Evolutionary conservation across 805 yeast genomes (phyloP), one percentile per base, ranked within the genome.

Genomic region (Starmerella tilneyi): DNA sequence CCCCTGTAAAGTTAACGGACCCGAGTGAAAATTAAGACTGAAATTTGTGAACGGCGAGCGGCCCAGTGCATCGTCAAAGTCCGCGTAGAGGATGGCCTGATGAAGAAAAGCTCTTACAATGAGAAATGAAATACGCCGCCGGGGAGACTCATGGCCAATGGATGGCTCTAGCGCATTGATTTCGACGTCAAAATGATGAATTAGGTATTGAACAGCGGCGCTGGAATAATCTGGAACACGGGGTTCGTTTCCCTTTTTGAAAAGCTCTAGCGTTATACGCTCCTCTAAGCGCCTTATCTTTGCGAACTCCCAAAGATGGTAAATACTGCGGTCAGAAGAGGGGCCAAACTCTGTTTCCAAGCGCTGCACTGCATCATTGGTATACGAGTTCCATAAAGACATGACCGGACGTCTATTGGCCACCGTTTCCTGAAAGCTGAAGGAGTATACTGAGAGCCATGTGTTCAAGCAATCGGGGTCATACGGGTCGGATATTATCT

Each of bases 361-460:
- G 0, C 57, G 53, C 39, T 72, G 76, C 54, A 79, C 79, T 52
- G 84, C 77, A 44, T 74, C 77, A 46, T 78, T 78, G 38, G 81
- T 72, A 53, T 73, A 79, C 1, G 74, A 72, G 35, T 65, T 61
- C 63, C 63, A 65, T 29, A 52, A 46, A 20, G 58, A 74, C 45
- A 72, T 74, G 9, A 77, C 67, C 31, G 78, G 68, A 52, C 92
- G 71, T 48, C 88, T 67, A 47, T 83, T 63, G 47, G 81, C 78
- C 44, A 82, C 65, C 20, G 83, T 31, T 9, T 36, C 37, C 36
- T 54, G 51, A 29, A 54, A 53, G 19, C 37, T 17, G n/a, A 49
- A 33, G 4, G 49, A 26, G 27, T 54, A 54, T 8, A 48, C 51
- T 2, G 57, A 46, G 6, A 54, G 57, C 44, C 81, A 69, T 21